Evolutionary conservation across 306 rosid species (phyloP).

Genomic region (Fragaria vesca): DNA sequence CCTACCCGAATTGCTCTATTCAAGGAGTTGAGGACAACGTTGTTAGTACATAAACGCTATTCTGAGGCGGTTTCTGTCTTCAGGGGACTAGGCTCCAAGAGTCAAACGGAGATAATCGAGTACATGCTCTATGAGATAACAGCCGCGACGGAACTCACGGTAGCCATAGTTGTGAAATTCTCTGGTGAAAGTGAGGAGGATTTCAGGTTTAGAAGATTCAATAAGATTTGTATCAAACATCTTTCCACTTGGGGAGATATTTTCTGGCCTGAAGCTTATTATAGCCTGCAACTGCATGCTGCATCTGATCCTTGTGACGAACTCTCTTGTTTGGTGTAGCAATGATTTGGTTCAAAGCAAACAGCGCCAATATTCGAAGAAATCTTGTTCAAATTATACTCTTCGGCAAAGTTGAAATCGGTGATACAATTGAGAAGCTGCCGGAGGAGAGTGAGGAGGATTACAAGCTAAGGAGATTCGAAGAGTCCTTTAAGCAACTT

Average conservation of each 20-base stretch:
- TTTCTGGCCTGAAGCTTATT: no score
- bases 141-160: no score
- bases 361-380: neutral
- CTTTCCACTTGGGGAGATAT: no score
- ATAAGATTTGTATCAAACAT: no score
- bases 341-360: neutral
- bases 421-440: neutral
- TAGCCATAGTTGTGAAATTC: neutral
- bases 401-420: neutral
- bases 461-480: neutral
- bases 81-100: neutral
- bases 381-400: neutral
- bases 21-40: neutral
- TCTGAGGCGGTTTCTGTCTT: neutral
- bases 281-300: neutral
- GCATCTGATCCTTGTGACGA: neutral
- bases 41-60: neutral
- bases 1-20: neutral
- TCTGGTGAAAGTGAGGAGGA: neutral
- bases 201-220: slow-evolving; percentile 2
- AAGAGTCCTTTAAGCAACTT: neutral
- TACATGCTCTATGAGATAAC: neutral
- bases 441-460: neutral
- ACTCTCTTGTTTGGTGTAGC: neutral
- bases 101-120: neutral